Percentiles rank a stretch among this genome's conserved stretches.
These are phyloP conservation scores for Hypoxylon sp. DNA, from an alignment of 2,329 filamentous ascomycete species.

Conservation along the genomic window DNA sequence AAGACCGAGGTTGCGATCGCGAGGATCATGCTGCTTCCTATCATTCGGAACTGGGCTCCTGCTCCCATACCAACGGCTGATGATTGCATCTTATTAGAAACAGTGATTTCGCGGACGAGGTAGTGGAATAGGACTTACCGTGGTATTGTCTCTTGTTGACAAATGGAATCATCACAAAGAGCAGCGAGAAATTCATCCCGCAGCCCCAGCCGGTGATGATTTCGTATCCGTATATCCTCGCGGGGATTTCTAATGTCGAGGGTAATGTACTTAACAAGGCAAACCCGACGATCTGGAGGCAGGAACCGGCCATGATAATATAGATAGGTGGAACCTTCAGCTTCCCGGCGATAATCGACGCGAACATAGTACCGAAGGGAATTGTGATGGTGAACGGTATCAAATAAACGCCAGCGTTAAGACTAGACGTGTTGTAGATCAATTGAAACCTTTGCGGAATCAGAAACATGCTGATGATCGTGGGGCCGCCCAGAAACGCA, in stretches of 20 bases:
- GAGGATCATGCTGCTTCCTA: slow-evolving; percentile 1
- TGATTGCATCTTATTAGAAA: background rate
- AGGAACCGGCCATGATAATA: background rate
- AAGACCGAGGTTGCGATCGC: slow-evolving; percentile 9
- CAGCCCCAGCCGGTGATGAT: background rate
- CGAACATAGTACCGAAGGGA: background rate
- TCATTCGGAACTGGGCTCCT: slow-evolving; percentile 2
- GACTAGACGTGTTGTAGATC: background rate
- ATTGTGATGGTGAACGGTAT: background rate
- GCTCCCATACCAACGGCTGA: slow-evolving; percentile 11
- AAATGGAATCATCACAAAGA: slow-evolving; percentile 8
- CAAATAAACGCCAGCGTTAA: slow-evolving; percentile 4
- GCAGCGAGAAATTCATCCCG: background rate
- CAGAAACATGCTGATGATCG: background rate
- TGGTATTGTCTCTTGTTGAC: background rate
- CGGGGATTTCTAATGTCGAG: background rate
- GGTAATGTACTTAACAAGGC: slow-evolving; percentile 2
- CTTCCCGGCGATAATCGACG: background rate
- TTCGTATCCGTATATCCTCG: slow-evolving; percentile 4
- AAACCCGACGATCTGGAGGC: background rate
- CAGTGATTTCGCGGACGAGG: background rate
- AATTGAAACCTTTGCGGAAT: slow-evolving; percentile 10
- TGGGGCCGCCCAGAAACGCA: background rate
- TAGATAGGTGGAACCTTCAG: background rate
- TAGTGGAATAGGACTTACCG: background rate